phyloP scores from a whole-genome alignment of 1,284 basidiomycete genomes.

The Melampsora americana region DNA sequence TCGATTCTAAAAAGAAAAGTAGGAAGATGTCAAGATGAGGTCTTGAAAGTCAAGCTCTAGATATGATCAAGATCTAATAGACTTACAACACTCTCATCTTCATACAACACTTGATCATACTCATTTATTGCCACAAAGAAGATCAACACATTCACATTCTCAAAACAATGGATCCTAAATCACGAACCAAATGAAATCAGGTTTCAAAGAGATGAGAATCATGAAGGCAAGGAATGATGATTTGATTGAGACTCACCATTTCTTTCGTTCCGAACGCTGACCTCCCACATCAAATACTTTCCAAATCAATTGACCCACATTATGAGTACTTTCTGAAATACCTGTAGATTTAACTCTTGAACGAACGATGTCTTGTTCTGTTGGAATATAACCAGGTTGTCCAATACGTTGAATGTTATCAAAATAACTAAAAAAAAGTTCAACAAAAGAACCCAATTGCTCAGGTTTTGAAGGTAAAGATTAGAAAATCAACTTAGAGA shows the following conservation, averaged over 20 bases:
- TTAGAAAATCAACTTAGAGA: not conserved
- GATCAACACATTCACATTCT: conserved; percentile 36
- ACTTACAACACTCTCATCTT: conserved; percentile 36
- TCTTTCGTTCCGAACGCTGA: conserved; percentile 81
- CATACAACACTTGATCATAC: conserved; percentile 34
- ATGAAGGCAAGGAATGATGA: not conserved
- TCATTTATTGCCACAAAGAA: conserved; percentile 41
- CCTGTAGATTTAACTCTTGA: conserved; percentile 83
- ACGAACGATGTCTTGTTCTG: conserved; percentile 63
- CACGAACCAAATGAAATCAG: not conserved
- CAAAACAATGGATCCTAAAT: conserved; percentile 42
- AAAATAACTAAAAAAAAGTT: conserved; percentile 63
- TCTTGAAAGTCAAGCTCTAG: not conserved
- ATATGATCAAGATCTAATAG: not conserved
- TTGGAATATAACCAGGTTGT: conserved; percentile 65
- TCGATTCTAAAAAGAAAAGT: conserved; percentile 21
- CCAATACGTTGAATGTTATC: conserved; percentile 75
- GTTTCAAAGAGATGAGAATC: not conserved
- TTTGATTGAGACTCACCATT: conserved; percentile 51
- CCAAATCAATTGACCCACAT: conserved; percentile 54
- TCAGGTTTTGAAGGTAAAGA: not conserved
- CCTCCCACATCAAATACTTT: conserved; percentile 85
- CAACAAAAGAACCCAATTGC: not conserved
- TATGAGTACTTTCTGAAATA: conserved; percentile 88
- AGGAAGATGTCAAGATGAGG: not conserved